Evolutionary conservation across 768 basidiomycete species (phyloP).

Genomic region (Mycena metata): DNA sequence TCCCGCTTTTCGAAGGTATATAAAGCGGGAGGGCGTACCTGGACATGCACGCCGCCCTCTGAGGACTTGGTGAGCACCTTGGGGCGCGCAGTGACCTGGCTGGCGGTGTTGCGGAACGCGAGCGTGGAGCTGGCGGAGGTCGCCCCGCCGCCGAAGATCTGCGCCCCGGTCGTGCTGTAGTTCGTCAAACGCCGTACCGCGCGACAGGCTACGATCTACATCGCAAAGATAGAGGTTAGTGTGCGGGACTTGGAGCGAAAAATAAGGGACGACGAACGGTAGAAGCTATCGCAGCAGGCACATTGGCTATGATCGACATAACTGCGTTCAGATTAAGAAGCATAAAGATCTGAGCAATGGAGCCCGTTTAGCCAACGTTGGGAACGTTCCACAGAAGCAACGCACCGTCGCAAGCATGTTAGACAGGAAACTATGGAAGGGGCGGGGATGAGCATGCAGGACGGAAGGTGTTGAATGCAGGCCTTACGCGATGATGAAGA

Average conservation of each 20-base stretch:
- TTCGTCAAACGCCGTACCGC: conserved; percentile 68
- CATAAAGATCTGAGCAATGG: conserved; percentile 58
- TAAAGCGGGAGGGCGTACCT: conserved; percentile 37
- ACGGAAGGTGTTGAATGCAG: conserved; percentile 12
- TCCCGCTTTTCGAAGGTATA: neutral
- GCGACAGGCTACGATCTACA: conserved; percentile 63
- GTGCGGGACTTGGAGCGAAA: neutral
- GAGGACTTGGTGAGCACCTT: conserved; percentile 62
- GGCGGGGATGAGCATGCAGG: conserved; percentile 31
- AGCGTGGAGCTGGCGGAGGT: conserved; percentile 68
- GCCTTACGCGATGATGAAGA: conserved; percentile 77
- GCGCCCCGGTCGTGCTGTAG: conserved; percentile 44
- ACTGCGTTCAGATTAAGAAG: conserved; percentile 65
- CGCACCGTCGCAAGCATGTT: conserved; percentile 70
- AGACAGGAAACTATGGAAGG: conserved; percentile 66
- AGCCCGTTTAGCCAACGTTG: conserved; percentile 13
- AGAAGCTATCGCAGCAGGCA: conserved; percentile 68
- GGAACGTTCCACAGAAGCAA: conserved; percentile 6
- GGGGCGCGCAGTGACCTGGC: conserved; percentile 54
- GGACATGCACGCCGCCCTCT: conserved; percentile 59
- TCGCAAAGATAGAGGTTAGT: neutral
- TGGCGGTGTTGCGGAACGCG: conserved; percentile 65
- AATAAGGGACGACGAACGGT: conserved; percentile 59
- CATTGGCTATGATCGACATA: conserved; percentile 69
- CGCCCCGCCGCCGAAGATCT: conserved; percentile 41